A percentile compares a stretch with the other conserved stretches of the same genome.
phyloP scores from a whole-genome alignment of 192 early-diverging fungal genomes.

The Umbelopsis isabellina region DNA sequence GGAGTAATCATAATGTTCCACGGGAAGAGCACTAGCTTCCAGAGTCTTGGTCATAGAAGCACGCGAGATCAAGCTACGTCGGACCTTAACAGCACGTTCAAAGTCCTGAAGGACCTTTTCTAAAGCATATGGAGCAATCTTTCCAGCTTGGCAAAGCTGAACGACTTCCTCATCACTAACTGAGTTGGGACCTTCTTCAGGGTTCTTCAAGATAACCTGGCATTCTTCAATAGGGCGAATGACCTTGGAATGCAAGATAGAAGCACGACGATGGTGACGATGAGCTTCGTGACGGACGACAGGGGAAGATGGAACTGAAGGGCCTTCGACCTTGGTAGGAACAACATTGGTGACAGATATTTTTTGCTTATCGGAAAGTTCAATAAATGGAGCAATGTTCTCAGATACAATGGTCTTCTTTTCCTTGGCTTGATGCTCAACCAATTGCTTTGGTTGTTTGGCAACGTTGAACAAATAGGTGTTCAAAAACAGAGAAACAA shows the following conservation, averaged over 20 bases:
- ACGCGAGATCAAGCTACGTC: slow-evolving; percentile 77
- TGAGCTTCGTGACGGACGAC: not conserved
- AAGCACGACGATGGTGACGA: slow-evolving; percentile 9
- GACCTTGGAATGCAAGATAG: slow-evolving; percentile 3
- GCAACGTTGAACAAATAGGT: slow-evolving; percentile 64
- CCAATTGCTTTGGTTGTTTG: slow-evolving; percentile 51
- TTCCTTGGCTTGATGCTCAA: slow-evolving; percentile 20
- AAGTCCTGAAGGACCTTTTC: slow-evolving; percentile 80
- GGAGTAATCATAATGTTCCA: slow-evolving; percentile 86
- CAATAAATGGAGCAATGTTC: not conserved
- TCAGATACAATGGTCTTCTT: slow-evolving; percentile 2
- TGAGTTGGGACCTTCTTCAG: slow-evolving; percentile 34
- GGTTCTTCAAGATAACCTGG: slow-evolving; percentile 43
- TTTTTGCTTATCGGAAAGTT: slow-evolving; percentile 17
- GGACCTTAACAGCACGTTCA: slow-evolving; percentile 83
- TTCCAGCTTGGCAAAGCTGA: slow-evolving; percentile 68
- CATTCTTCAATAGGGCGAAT: slow-evolving; percentile 51
- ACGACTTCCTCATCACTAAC: slow-evolving; percentile 81
- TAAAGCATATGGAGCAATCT: slow-evolving; percentile 84
- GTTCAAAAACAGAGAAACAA: slow-evolving; percentile 57
- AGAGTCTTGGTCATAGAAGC: slow-evolving; percentile 65
- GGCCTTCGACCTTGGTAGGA: slow-evolving; percentile 31
- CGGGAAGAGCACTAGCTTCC: slow-evolving; percentile 70
- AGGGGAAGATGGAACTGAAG: slow-evolving; percentile 23
- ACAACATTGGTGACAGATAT: slow-evolving; percentile 1